Evolutionary conservation across 805 yeast species (phyloP), one percentile per base, ranked within the genome.

Genomic region (Lachancea lanzarotensis): DNA sequence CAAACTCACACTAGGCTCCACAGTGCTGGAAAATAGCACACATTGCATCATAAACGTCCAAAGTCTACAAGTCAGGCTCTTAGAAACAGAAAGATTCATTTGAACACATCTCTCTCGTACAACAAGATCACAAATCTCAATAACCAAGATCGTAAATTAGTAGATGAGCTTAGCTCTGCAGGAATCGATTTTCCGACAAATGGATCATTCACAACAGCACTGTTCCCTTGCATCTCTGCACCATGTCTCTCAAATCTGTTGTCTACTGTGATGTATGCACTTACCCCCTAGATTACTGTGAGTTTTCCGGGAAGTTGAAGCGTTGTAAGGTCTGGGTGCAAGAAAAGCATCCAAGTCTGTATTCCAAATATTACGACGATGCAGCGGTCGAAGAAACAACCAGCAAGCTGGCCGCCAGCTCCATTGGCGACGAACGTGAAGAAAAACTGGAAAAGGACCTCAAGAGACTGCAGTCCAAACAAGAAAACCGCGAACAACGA

Each of bases 211-310:
- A 3, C 7, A 5, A 5, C 5, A 29, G 15, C 15, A 29, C 11
- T 29, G 4, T 29, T 13, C 31, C 13, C 8, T 22, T 22, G 25
- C 4, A 22, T 4, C 25, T 22, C 25, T 6, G 8, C 15, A 11
- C 31, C 5, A 48, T 50, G 52, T 49, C 51, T 46, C 63, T 73
- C 29, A 68, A 60, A 51, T 57, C 62, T 19, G 76, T 81, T 17
- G 57, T 74, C 13, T 87, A 87, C 67, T 87, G 96, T 62, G 88
- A 79, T 4, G 76, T 86, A 12, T 87, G 96, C 62, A 68, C 87
- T 1, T 81, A 76, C 59, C 95, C 96, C n/a, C 87, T 87, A 3
- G 96, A 81, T 47, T 90, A 81, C 68, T 90, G 98, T 69, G 97
- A 91, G 62, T 90, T 90, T 60, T 93, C 95, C 11, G 85, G 84